A percentile compares a stretch with the other conserved stretches of the same genome.
phyloP scores from a whole-genome alignment of 345 rosid genomes.

The Excoecaria cochinchinensis region DNA sequence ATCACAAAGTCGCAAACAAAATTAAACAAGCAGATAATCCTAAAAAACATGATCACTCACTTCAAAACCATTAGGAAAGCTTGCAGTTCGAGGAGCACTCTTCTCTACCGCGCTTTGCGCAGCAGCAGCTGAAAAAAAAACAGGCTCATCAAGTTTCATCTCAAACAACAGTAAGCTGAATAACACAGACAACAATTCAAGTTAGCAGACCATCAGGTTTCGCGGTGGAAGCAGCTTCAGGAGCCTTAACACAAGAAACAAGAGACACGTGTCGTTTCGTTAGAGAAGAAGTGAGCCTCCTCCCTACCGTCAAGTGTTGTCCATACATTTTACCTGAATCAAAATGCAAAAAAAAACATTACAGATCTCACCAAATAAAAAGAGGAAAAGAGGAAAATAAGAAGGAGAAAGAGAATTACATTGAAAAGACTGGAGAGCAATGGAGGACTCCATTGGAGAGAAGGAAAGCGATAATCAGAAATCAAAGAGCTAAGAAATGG shows the following conservation, averaged over 20 bases:
- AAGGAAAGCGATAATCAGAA: not conserved
- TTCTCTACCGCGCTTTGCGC: conserved; percentile 39
- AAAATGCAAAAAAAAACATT: not conserved
- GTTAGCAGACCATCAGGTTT: conserved; percentile 47
- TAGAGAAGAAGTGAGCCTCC: conserved; percentile 25
- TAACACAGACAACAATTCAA: not conserved
- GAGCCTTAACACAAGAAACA: conserved; percentile 42
- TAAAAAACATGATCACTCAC: conserved; percentile 31
- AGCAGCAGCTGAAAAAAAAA: conserved; percentile 40
- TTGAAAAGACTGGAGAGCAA: conserved; percentile 61
- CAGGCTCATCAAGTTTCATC: not conserved
- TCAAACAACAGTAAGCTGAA: not conserved
- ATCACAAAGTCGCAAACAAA: too few relatives aligned
- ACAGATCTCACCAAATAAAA: conserved; percentile 3
- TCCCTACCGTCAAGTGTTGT: conserved; percentile 27
- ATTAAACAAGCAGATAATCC: not conserved
- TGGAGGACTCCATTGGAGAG: conserved; percentile 65
- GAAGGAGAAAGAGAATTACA: conserved; percentile 39
- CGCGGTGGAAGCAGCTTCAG: conserved; percentile 44
- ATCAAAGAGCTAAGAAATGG: not conserved
- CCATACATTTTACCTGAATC: conserved; percentile 29
- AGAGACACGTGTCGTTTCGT: conserved; percentile 26
- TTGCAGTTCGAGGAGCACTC: conserved; percentile 34
- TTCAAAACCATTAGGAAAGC: conserved; percentile 81
- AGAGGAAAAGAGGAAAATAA: not conserved